These are phyloP conservation scores for Talaromyces marneffei DNA, from an alignment of 2,329 filamentous ascomycete species.

Conservation along the genomic window DNA sequence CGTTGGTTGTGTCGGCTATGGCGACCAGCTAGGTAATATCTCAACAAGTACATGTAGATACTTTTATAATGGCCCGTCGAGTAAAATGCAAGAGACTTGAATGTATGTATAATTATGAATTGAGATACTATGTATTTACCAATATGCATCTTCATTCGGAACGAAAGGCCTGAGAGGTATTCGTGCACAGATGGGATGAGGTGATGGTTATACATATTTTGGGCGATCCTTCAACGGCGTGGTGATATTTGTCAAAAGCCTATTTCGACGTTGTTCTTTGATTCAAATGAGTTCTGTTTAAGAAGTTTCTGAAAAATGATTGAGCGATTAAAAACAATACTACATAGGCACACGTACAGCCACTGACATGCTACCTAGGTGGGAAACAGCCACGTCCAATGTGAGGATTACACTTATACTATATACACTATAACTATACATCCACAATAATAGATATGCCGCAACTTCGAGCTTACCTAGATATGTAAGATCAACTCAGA, in stretches of 20 bases:
- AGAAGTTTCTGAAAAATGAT: not conserved
- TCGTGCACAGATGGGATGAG: too few relatives aligned
- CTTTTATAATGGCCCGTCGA: not conserved
- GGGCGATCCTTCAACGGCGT: too few relatives aligned
- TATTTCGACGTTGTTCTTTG: too few relatives aligned
- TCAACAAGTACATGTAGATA: not conserved
- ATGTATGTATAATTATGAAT: not conserved
- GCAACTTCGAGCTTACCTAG: not conserved
- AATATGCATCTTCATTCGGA: not conserved
- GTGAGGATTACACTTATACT: not conserved
- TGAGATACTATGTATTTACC: not conserved
- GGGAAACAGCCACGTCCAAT: not conserved
- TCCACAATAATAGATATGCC: not conserved
- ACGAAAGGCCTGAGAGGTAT: not conserved
- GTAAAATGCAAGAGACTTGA: not conserved
- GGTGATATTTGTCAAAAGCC: too few relatives aligned
- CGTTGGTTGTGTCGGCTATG: not conserved
- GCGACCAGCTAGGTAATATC: not conserved
- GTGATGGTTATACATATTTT: too few relatives aligned
- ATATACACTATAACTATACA: not conserved
- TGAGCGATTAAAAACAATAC: not conserved
- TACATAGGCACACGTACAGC: not conserved
- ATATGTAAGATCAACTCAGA: not conserved
- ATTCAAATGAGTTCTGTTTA: too few relatives aligned
- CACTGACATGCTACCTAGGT: not conserved